Conservation (phyloP, 176 grass and related monocot genomes). For the Leersia perrieri region DNA sequence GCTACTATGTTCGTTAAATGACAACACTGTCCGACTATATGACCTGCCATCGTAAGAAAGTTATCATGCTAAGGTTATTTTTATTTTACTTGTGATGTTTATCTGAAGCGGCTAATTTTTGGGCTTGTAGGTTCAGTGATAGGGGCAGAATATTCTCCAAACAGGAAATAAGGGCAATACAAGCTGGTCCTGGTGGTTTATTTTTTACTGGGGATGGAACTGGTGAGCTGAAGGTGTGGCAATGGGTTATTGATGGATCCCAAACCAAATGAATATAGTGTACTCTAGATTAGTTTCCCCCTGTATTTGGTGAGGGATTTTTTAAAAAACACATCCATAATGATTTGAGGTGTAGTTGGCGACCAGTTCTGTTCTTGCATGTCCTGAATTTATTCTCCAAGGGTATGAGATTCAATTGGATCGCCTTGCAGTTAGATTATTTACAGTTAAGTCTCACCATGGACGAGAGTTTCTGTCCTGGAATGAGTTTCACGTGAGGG, state of each 20-base stretch:
- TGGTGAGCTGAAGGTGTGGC: constrained; percentile 95
- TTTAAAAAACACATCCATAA: constrained; percentile 36
- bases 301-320: constrained; percentile 48
- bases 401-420: constrained; percentile 21
- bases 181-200: constrained; percentile 75
- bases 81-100: constrained; percentile 17
- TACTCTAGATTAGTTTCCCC: constrained; percentile 46
- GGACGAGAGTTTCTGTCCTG: constrained; percentile 29
- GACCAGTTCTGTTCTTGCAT: constrained; percentile 34
- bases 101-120: constrained; percentile 9
- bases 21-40: constrained; percentile 76
- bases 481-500: constrained; percentile 20
- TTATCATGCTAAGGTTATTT: constrained; percentile 22
- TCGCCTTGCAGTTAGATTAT: constrained; percentile 14
- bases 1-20: constrained; percentile 82
- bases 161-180: constrained; percentile 79
- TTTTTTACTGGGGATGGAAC: constrained; percentile 96
- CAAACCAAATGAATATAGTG: constrained; percentile 51
- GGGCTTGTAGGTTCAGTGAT: constrained; percentile 72
- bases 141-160: constrained; percentile 82
- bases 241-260: constrained; percentile 51
- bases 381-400: constrained; percentile 28
- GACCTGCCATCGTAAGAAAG: constrained; percentile 90
- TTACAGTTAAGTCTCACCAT: constrained; percentile 13
- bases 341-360: constrained; percentile 34